Percentiles rank a stretch among this genome's conserved stretches.
These are phyloP conservation scores for Populus euphratica DNA, from an alignment of 345 rosid genomes.

Conservation along the genomic window DNA sequence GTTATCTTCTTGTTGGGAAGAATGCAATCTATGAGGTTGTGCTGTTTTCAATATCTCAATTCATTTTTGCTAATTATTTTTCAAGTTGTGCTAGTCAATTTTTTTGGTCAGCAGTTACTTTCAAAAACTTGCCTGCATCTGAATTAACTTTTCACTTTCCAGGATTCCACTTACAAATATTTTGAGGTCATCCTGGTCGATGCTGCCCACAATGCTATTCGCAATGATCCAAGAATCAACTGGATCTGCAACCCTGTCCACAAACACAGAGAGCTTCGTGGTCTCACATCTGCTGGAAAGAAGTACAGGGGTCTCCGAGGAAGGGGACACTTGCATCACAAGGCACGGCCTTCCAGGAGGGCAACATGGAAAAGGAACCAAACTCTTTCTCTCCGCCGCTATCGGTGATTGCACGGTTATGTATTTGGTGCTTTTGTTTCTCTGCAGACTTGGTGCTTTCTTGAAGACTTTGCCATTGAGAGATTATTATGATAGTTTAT, in stretches of 20 bases:
- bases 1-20: no score
- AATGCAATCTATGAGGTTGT: no score
- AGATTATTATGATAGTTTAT: not conserved
- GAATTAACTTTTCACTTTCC: not conserved
- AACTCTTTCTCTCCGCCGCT: constrained; percentile 29
- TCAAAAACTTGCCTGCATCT: not conserved
- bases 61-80: no score
- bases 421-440: not conserved
- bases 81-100: no score
- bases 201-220: constrained; percentile 31
- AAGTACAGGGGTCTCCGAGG: constrained; percentile 33
- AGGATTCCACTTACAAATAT: constrained; percentile 37
- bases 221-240: constrained; percentile 35
- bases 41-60: no score
- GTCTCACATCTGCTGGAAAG: constrained; percentile 33
- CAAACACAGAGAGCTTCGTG: constrained; percentile 35
- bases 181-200: constrained; percentile 33
- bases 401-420: constrained; percentile 13
- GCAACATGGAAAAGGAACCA: constrained; percentile 36
- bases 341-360: constrained; percentile 27
- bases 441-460: not conserved
- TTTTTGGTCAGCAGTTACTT: no score
- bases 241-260: constrained; percentile 35
- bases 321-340: constrained; percentile 27
- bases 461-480: not conserved